Evolutionary conservation across 2,329 filamentous ascomycete genomes (phyloP).

Genomic region (Arthrobotrys sphaeroides): DNA sequence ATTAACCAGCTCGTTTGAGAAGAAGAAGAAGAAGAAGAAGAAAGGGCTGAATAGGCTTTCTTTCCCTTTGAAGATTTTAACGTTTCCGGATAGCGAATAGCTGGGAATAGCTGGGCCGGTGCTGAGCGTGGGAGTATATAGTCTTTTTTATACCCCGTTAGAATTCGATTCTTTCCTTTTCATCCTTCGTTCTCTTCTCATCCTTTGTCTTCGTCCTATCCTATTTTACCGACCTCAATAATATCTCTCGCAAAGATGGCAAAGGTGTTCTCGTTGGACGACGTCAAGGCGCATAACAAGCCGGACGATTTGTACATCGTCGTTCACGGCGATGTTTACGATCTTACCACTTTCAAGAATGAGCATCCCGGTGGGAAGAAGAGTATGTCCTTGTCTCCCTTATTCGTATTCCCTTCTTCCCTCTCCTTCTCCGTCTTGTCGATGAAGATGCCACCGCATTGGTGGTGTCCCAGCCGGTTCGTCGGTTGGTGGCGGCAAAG

Average conservation of each 20-base stretch:
- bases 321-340: slow-evolving; percentile 94
- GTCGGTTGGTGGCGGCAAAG: slow-evolving; percentile 69
- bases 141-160: background rate
- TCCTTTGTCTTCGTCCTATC: background rate
- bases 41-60: slow-evolving; percentile 4
- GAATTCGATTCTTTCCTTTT: slow-evolving; percentile 1
- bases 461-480: background rate
- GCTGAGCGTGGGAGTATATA: background rate
- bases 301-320: slow-evolving; percentile 85
- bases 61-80: no score
- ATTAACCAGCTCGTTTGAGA: background rate
- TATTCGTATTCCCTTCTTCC: background rate
- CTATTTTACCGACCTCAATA: background rate
- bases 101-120: no score
- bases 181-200: background rate
- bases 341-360: slow-evolving; percentile 82
- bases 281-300: slow-evolving; percentile 93
- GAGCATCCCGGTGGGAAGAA: slow-evolving; percentile 84
- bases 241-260: slow-evolving; percentile 74
- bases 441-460: no score
- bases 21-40: no score
- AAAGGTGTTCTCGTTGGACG: slow-evolving; percentile 81
- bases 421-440: background rate
- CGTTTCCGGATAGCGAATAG: slow-evolving; percentile 6
- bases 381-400: slow-evolving; percentile 66